These are phyloP conservation scores for Malania oleifera DNA, from an alignment of 164 flowering plant genomes.

Conservation along the genomic window DNA sequence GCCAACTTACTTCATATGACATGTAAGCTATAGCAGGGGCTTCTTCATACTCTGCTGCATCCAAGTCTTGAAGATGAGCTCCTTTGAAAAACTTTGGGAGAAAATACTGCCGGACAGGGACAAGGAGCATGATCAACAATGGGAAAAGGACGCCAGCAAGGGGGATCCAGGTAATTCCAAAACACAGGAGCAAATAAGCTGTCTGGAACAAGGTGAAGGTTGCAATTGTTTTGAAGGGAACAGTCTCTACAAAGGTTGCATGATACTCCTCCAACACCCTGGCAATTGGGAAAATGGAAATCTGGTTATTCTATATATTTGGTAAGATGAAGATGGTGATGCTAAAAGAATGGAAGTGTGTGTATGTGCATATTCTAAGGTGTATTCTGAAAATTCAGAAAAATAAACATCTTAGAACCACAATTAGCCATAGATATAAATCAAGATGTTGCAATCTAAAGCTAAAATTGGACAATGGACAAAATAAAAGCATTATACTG, in stretches of 20 bases:
- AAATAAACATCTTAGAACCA: too few relatives aligned
- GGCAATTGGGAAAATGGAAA: constrained; percentile 12
- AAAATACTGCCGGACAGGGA: constrained; percentile 78
- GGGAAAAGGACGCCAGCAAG: constrained; percentile 94
- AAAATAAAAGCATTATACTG: too few relatives aligned
- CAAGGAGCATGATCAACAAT: constrained; percentile 83
- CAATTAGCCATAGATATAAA: too few relatives aligned
- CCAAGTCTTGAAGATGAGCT: constrained; percentile 88
- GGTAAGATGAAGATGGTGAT: too few relatives aligned
- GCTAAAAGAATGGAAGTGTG: too few relatives aligned
- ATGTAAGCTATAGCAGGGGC: constrained; percentile 58
- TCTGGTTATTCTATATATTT: too few relatives aligned
- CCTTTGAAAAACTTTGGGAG: constrained; percentile 90
- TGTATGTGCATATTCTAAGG: too few relatives aligned
- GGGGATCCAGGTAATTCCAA: constrained; percentile 93
- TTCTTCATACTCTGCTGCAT: constrained; percentile 95
- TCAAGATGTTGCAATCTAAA: too few relatives aligned
- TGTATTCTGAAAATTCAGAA: too few relatives aligned
- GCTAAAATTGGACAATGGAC: too few relatives aligned
- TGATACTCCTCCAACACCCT: constrained; percentile 81
- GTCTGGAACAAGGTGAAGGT: constrained; percentile 81
- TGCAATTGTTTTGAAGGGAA: constrained; percentile 75
- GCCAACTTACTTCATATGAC: constrained; percentile 56
- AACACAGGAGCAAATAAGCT: constrained; percentile 70
- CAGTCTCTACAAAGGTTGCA: constrained; percentile 81